Percentiles rank a stretch among this genome's conserved stretches.
These are phyloP conservation scores for Globisporangium apiculatum DNA, from an alignment of 352 stramenopile genomes.

Conservation along the genomic window DNA sequence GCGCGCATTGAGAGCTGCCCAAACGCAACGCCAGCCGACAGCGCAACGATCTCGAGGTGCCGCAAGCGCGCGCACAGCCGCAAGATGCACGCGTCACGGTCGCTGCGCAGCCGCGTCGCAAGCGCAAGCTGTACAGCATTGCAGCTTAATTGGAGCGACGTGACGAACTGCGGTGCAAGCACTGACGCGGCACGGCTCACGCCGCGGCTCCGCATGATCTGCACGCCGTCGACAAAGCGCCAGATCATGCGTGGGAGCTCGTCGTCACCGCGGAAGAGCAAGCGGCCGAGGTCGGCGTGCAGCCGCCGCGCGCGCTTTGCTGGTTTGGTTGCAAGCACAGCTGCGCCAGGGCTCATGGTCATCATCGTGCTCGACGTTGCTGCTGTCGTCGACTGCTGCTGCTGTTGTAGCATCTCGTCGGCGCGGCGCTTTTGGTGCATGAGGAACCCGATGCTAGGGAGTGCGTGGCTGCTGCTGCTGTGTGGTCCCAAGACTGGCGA, in stretches of 20 bases:
- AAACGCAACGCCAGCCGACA: constrained; percentile 78
- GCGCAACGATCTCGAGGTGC: constrained; percentile 69
- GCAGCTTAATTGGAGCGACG: constrained; percentile 72
- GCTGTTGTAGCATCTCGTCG: constrained; percentile 17
- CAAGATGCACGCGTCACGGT: constrained; percentile 31
- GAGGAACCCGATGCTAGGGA: constrained; percentile 28
- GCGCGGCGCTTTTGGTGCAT: constrained; percentile 30
- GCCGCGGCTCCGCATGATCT: constrained; percentile 66
- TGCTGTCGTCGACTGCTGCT: constrained; percentile 16
- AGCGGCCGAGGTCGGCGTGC: constrained; percentile 25
- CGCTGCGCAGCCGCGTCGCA: constrained; percentile 16
- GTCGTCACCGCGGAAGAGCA: constrained; percentile 57
- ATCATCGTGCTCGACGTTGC: too few relatives aligned
- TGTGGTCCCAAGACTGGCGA: neutral
- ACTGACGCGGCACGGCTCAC: constrained; percentile 39
- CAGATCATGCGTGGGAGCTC: constrained; percentile 69
- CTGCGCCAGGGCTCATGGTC: constrained; percentile 12
- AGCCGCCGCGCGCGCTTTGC: constrained; percentile 11
- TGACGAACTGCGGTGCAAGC: constrained; percentile 55
- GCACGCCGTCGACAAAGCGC: constrained; percentile 66
- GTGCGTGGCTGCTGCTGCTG: constrained; percentile 3
- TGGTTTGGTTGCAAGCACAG: constrained; percentile 13
- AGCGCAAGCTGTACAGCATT: constrained; percentile 64
- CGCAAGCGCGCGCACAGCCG: constrained; percentile 57
- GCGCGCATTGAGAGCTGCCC: constrained; percentile 81